phyloP scores from a whole-genome alignment of 768 basidiomycete species.

The Lactifluus piperatus region DNA sequence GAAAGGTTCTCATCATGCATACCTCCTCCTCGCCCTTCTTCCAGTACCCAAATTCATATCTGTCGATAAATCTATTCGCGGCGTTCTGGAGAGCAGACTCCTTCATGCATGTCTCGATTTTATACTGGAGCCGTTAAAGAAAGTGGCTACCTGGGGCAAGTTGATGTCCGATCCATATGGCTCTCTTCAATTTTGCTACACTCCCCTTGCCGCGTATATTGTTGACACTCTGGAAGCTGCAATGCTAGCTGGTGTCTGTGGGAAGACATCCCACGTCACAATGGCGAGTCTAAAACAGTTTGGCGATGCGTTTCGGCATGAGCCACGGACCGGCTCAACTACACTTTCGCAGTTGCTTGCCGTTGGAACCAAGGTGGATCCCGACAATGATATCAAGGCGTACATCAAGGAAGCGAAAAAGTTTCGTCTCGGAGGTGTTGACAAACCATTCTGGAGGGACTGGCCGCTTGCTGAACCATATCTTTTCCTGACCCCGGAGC shows the following conservation, averaged over 20 bases:
- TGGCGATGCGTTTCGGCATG: constrained; percentile 1
- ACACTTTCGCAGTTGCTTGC: neutral
- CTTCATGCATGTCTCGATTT: neutral
- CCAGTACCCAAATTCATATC: neutral
- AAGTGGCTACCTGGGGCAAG: neutral
- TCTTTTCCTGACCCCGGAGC: too few relatives aligned
- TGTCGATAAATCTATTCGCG: neutral
- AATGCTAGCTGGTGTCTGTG: neutral
- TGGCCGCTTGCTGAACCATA: too few relatives aligned
- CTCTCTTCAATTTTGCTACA: neutral
- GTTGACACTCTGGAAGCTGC: neutral
- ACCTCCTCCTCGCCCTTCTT: neutral
- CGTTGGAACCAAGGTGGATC: neutral
- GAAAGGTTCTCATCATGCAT: neutral
- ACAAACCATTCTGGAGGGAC: too few relatives aligned
- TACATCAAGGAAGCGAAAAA: neutral
- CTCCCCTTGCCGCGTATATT: neutral
- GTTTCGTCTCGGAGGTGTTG: too few relatives aligned
- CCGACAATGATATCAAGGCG: neutral
- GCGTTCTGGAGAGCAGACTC: neutral
- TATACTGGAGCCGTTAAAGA: neutral
- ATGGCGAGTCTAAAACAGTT: neutral
- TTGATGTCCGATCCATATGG: neutral
- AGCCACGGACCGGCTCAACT: neutral
- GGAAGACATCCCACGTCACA: neutral